These are phyloP conservation scores for Xylariaceae sp. DNA, from an alignment of 2,329 filamentous ascomycete genomes.

Conservation along the genomic window DNA sequence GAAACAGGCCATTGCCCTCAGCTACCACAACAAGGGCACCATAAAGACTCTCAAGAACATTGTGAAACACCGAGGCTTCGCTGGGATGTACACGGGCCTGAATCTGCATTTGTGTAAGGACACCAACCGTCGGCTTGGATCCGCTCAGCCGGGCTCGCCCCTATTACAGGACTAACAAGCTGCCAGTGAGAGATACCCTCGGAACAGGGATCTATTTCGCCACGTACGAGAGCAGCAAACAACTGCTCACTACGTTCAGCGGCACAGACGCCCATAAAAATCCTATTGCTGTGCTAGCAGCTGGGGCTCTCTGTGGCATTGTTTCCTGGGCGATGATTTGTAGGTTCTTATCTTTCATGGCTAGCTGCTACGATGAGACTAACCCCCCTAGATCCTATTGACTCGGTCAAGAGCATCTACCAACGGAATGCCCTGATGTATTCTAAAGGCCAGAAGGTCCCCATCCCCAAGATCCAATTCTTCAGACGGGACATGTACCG, in stretches of 20 bases:
- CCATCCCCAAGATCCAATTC: constrained; percentile 70
- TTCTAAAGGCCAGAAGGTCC: constrained; percentile 57
- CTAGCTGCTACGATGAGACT: neutral
- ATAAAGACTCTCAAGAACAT: constrained; percentile 72
- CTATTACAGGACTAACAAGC: constrained; percentile 15
- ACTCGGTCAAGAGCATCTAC: constrained; percentile 80
- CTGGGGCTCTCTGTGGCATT: constrained; percentile 75
- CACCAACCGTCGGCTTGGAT: neutral
- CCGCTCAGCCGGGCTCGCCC: neutral
- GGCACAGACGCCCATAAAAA: constrained; percentile 69
- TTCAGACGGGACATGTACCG: constrained; percentile 76
- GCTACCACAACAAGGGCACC: constrained; percentile 74
- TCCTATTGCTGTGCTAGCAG: constrained; percentile 70
- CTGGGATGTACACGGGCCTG: constrained; percentile 76
- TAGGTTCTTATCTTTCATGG: constrained; percentile 39
- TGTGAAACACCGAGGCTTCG: constrained; percentile 65
- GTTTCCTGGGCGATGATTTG: constrained; percentile 76
- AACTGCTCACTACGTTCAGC: constrained; percentile 68
- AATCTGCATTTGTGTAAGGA: constrained; percentile 67
- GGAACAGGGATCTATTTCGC: constrained; percentile 84
- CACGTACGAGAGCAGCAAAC: constrained; percentile 83
- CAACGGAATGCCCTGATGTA: constrained; percentile 74
- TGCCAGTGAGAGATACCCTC: constrained; percentile 69
- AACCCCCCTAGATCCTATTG: constrained; percentile 56
- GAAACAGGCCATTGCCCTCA: constrained; percentile 57